A percentile compares a stretch with the other conserved stretches of the same genome.
Evolutionary conservation across 179 eudicot species (phyloP).

Genomic region (Silene vulgaris): DNA sequence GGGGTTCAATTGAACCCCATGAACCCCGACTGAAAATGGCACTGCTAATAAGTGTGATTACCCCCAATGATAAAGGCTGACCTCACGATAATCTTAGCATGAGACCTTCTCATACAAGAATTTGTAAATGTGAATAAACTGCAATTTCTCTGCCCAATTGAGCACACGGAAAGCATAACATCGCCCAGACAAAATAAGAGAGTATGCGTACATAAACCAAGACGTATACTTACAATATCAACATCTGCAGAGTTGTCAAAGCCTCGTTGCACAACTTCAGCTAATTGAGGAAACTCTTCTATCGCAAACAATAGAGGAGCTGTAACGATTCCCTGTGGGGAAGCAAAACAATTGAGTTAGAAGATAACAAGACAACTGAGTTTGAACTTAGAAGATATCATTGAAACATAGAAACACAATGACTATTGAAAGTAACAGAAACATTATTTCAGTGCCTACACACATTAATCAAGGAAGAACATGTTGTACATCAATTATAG

Average conservation of each 20-base stretch:
- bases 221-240: conserved; percentile 59
- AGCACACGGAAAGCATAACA: neutral
- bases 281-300: conserved; percentile 83
- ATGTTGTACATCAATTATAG: neutral
- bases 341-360: neutral
- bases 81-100: neutral
- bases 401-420: neutral
- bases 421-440: neutral
- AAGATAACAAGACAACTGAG: neutral
- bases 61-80: no score
- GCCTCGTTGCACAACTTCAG: conserved; percentile 61
- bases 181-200: neutral
- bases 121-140: neutral
- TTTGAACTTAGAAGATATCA: neutral
- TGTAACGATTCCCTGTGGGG: conserved; percentile 69
- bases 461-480: no score
- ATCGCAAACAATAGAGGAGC: conserved; percentile 88
- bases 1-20: no score
- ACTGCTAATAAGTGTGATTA: no score
- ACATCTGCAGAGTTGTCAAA: conserved; percentile 61
- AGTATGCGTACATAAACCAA: neutral
- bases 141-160: neutral
- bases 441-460: neutral
- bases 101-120: neutral
- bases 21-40: no score